Evolutionary conservation across 257 asterid species (phyloP), one percentile per base, ranked within the genome.

Genomic region (Solanum chmielewskii): DNA sequence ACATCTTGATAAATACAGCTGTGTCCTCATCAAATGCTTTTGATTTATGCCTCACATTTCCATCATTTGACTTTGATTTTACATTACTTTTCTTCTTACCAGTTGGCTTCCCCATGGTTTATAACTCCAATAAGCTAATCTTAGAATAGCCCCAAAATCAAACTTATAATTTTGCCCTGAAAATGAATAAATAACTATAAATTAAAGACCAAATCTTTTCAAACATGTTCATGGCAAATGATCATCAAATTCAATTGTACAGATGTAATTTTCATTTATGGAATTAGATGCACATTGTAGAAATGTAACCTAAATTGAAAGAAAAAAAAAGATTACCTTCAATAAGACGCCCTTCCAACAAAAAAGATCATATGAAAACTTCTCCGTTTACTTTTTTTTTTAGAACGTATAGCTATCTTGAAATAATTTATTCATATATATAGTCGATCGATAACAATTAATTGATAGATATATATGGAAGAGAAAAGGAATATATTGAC

Each of bases 21-120:
- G 98, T 96, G 91, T 96, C 99, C 87, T 96, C 98, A 88, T 96
- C 99, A 88, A 93, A 90, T n/a, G 96, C 92, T 91, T 93, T 94
- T 20, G 97, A 91, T 86, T 90, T 92, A 59, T 91, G 94, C 41
- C 90, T 94, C 33, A 81, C 86, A 87, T 87, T 89, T 35, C 85
- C 94, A 83, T 88, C 94, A 35, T 75, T 91, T 64, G 93, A 83
- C 89, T 91, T 95, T 18, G 93, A 81, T 75, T 91, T 92, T 70
- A 84, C 85, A 39, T 86, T 91, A 84, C 86, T 87, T 90, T 92
- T 95, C 95, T 93, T 95, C 90, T 90, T 95, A 31, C 94, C 93
- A 13, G 94, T 89, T 42, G 99, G 99, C 93, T 95, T 96, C 85
- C 98, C 99, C 98, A 96, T 96, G 23, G 73, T 81, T 83, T 49